Base-by-base conservation (phyloP, 2,329 filamentous ascomycete genomes). In the Colletotrichum sublineola region DNA sequence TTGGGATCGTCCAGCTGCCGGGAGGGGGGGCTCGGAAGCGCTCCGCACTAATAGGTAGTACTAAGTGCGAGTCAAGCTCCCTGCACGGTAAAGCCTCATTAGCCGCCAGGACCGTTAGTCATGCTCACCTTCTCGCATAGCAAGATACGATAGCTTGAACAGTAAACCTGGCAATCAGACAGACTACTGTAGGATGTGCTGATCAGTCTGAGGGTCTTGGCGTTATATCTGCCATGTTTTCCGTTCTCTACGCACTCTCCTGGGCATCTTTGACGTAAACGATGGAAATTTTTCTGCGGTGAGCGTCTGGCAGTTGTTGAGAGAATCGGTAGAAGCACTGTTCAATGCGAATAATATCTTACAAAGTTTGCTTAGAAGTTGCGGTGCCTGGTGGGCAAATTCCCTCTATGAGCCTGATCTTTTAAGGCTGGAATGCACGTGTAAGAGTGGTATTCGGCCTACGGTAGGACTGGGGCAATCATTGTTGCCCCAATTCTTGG, bases 51-150 rank as follows among this genome's bases (percentile, higher is more conserved):
- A 11, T 40, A 24, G 24, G 8, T n/a, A 46, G 12, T 15, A 36
- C 31, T 3, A 29, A 29, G 65, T 53, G 38, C 31, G 44, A 71
- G 65, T 71, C 65, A 68, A 63, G n/a, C 56, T 58, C 58, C 65
- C 20, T 56, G 57, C 40, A 40, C 6, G 38, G 7, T 5, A 29
- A 2, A 52, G 8, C 33, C 20, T 33, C 18, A 36, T 50, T 20
- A 24, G 42, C 6, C 31, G 18, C 36, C 44, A 20, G 12, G 20
- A 29, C 5, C 8, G 2, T 11, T 1, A 12, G n/a, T 24, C 38
- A 29, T 60, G 56, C 15, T 31, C 9, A 60, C 6, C 14, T 42
- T 29, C 14, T 18, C 18, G 15, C 38, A 12, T 7, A 9, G 8
- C 42, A 29, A 61, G 44, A 1, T 33, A 29, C 29, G n/a, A 6